These are phyloP conservation scores for Parathielavia hyrcaniae DNA, from an alignment of 495 filamentous ascomycete genomes.

Conservation along the genomic window DNA sequence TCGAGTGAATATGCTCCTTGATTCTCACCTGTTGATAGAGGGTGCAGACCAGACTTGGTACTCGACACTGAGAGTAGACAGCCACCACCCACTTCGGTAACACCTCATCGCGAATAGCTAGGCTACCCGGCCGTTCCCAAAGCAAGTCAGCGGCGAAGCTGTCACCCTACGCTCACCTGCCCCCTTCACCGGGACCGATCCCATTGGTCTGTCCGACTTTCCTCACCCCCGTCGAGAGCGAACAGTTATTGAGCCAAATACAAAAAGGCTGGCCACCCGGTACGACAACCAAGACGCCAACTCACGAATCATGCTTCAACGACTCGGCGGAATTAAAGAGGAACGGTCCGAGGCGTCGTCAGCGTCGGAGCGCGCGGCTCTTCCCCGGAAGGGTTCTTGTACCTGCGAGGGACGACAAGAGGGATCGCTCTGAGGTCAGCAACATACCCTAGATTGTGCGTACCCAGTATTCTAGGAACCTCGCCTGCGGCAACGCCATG, in stretches of 20 bases:
- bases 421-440: conserved; percentile 7
- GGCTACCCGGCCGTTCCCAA: not conserved
- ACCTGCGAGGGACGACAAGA: not conserved
- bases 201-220: not conserved
- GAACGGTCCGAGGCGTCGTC: conserved; percentile 26
- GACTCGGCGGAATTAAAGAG: conserved; percentile 10
- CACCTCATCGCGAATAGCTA: not conserved
- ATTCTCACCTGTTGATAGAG: too few relatives aligned
- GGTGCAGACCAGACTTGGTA: not conserved
- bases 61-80: not conserved
- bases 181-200: conserved; percentile 3
- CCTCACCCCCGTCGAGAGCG: not conserved
- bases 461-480: too few relatives aligned
- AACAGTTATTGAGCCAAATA: conserved; percentile 1
- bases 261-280: conserved; percentile 19
- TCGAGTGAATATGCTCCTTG: not conserved
- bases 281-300: not conserved
- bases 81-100: not conserved
- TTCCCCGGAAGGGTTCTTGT: conserved; percentile 23
- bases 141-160: conserved; percentile 9
- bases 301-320: conserved; percentile 11
- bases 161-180: conserved; percentile 10
- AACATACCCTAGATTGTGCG: not conserved
- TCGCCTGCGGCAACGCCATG: not conserved
- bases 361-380: not conserved